Base-by-base conservation (phyloP, 2,329 filamentous ascomycete genomes). In the Trichoderma polysporum region DNA sequence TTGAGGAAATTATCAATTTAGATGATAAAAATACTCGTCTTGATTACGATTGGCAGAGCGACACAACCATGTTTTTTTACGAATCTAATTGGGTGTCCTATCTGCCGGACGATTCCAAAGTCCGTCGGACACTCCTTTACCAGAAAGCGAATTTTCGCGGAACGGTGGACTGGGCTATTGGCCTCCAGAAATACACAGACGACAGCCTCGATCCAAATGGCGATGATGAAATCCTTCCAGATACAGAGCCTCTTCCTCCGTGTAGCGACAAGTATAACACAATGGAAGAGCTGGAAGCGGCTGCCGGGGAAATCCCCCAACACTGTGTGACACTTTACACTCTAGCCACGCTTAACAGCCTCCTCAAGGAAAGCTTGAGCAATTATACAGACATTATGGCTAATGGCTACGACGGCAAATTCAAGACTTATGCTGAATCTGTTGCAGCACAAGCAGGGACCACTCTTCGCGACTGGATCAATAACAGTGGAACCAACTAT, bases 31-130 rank as follows among this genome's bases (percentile, higher is more conserved):
- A 33, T 45, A 45, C 71, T 77, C 47, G 77, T 75, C 1, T 78
- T 76, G 59, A 75, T 76, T 2, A 75, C 76, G 31, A n/a, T 2
- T 39, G 8, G 2, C 12, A 9, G 13, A 67, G 73, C 12, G 70
- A 67, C 10, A 69, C 68, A 49, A 15, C 66, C 2, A 68, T 64
- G 53, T 12, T 33, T 7, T 57, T 56, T 12, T 50, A 50, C 39
- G 57, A 58, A 19, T 19, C 49, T 17, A 33, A 52, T 8, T 65
- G 37, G 41, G 41, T 54, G 5, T 41, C 57, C 4, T 67, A 31
- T 19, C 54, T 67, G 37, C 9, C 25, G 17, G 37, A 33, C 9
- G 33, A 49, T 8, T 62, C 37, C 1, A 62, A 57, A 22, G 22
- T 31, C 31, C 7, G 10, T 19, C 37, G 49, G 7, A 39, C 19